Conservation (phyloP, 2,329 filamentous ascomycete species). For the Penicillium sp. region DNA sequence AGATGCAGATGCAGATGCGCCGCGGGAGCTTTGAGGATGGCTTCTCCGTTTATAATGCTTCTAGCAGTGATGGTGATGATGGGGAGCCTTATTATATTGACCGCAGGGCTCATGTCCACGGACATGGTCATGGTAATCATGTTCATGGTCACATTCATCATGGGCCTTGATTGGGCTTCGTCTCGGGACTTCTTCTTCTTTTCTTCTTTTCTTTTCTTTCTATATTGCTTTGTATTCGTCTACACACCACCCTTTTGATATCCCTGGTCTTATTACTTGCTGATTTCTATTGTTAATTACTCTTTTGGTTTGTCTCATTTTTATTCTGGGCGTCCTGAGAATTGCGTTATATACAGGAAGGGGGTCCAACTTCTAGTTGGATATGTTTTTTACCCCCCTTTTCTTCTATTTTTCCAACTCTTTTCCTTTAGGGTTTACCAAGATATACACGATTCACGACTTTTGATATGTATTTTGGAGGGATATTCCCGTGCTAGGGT, state of each 20-base stretch:
- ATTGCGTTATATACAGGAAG: not conserved
- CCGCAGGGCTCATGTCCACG: constrained; percentile 12
- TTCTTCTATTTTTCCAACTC: not conserved
- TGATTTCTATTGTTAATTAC: not conserved
- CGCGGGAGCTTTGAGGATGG: constrained; percentile 29
- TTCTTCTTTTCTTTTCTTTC: not conserved
- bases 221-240: not conserved
- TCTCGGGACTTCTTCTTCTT: not conserved
- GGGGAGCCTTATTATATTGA: constrained; percentile 29
- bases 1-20: constrained; percentile 9
- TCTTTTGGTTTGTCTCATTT: not conserved
- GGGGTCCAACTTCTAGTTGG: not conserved
- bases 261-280: not conserved
- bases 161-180: not conserved
- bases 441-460: constrained; percentile 3
- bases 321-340: not conserved
- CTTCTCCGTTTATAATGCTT: constrained; percentile 31
- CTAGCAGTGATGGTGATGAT: constrained; percentile 36
- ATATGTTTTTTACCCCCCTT: not conserved
- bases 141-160: not conserved
- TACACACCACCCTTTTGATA: not conserved
- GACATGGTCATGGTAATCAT: not conserved
- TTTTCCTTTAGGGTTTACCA: not conserved
- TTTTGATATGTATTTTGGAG: constrained; percentile 3
- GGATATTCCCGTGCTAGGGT: not conserved